Percentiles rank a stretch among this genome's conserved stretches.
Evolutionary conservation across 306 rosid genomes (phyloP).

Genomic region (Prunus persica): DNA sequence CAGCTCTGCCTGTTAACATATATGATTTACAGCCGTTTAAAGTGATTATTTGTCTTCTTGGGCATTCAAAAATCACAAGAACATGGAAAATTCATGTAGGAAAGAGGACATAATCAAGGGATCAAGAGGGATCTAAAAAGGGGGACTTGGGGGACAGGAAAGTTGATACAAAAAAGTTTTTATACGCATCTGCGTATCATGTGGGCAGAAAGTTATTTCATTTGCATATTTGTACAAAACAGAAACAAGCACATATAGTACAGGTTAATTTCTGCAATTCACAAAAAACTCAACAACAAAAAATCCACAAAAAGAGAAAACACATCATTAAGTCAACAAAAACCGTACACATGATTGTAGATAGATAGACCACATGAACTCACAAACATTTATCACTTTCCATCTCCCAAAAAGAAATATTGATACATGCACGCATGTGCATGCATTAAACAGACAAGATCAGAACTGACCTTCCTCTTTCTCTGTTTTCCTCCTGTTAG

Average conservation of each 20-base stretch:
- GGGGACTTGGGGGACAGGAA: not conserved
- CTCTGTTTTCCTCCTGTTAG: constrained; percentile 73
- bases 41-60: constrained; percentile 5
- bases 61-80: not conserved
- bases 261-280: not conserved
- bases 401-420: not conserved
- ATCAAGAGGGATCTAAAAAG: not conserved
- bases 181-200: not conserved
- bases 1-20: constrained; percentile 52
- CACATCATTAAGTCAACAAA: not conserved
- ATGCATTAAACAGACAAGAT: constrained; percentile 9
- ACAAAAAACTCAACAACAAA: not conserved
- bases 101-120: constrained; percentile 4
- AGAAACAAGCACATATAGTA: not conserved
- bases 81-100: not conserved
- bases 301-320: not conserved
- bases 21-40: constrained; percentile 1
- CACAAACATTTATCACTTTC: not conserved
- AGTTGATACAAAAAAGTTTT: too few relatives aligned
- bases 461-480: constrained; percentile 59
- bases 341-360: not conserved
- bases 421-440: too few relatives aligned
- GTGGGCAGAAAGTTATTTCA: not conserved
- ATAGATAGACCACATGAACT: not conserved
- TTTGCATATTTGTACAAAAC: not conserved